Base-by-base conservation (phyloP, 2,329 filamentous ascomycete species). In the Fusarium oligoseptatum region DNA sequence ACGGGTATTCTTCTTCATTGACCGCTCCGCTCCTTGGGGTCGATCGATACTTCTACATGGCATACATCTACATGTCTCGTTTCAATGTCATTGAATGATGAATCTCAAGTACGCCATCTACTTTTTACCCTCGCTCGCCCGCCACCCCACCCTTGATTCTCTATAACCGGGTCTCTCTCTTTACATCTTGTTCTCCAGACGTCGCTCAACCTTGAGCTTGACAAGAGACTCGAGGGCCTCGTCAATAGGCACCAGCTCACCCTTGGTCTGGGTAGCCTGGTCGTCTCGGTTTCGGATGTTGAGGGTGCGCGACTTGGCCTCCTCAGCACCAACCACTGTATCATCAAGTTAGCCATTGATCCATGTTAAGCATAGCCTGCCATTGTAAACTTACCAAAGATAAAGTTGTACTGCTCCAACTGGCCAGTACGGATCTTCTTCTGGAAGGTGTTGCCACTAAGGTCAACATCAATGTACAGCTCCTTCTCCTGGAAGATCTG, bases 391-490 rank as follows among this genome's bases (percentile, higher is more conserved):
- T 82, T 83, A 91, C 90, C 89, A 79, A 95, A 93, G 78, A 95
- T 93, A 83, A 93, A 95, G 86, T 95, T 95, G 86, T 95, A 96
- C 83, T 95, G 92, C 62, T 92, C 88, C 78, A 96, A 83, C 84
- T 97, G 94, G 15, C 92, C 94, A 66, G 90, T 95, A 77, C 94
- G 92, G 76, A 97, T 95, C 90, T 97, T 97, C 90, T 97, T 96
- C 83, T 95, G 92, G 85, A 97, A 91, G 8, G 94, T 97, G 84
- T 96, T 95, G 78, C 93, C 91, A 76, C 89, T 80, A 64, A 84
- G 72, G 66, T 85, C 84, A 45, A 91, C 90, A 79, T 92, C 82
- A 67, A 91, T 91, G 83, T 91, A 93, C 83, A 96, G 90, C 58
- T 88, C 87, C 82, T 92, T 88, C 70, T 88, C 87, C 80, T 92